Base-by-base conservation (phyloP, 1,284 basidiomycete genomes). In the Moesziomyces aphidis region DNA sequence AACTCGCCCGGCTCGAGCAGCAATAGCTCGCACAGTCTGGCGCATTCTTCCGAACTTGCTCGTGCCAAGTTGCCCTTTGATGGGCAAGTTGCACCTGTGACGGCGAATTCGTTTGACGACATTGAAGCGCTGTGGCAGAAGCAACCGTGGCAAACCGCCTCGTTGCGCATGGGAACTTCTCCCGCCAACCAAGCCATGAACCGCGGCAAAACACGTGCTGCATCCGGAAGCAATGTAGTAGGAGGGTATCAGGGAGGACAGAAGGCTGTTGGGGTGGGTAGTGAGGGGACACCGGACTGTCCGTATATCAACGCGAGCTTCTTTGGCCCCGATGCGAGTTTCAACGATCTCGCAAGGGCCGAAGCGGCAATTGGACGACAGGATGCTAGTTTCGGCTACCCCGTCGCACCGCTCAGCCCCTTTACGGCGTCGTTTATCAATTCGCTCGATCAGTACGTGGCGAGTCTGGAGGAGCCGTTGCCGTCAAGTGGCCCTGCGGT, bases 61-160 rank as follows among this genome's bases (percentile, higher is more conserved):
- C 57, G 65, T 15, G 61, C 65, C 48, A 68, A 65, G 36, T 26
- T 73, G 47, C 65, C 65, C 0, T 73, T 74, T 13, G 61, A 69
- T n/a, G 61, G 66, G 1, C 57, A 59, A 22, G 51, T 69, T 9
- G 58, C 64, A 15, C 65, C 65, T 10, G 49, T 50, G 1, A 68
- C 49, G 22, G 71, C 71, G 52, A 73, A 73, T 39, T 70, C 66
- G 28, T 75, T 75, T 15, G 73, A 75, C 28, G 73, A 75, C 39
- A 71, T 75, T 8, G 73, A 75, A 46, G 73, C 73, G 34, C 42
- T 75, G 13, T 75, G 73, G 73, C 57, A 63, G 23, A 75, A 75
- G 51, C 73, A 75, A 23, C 73, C 73, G 22, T 75, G 73, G 73
- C 63, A 71, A 57, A 70, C 73, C 5, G 66, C 72, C 1, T 66